phyloP scores from a whole-genome alignment of 192 early-diverging fungal species.

The Linnemannia zychae region DNA sequence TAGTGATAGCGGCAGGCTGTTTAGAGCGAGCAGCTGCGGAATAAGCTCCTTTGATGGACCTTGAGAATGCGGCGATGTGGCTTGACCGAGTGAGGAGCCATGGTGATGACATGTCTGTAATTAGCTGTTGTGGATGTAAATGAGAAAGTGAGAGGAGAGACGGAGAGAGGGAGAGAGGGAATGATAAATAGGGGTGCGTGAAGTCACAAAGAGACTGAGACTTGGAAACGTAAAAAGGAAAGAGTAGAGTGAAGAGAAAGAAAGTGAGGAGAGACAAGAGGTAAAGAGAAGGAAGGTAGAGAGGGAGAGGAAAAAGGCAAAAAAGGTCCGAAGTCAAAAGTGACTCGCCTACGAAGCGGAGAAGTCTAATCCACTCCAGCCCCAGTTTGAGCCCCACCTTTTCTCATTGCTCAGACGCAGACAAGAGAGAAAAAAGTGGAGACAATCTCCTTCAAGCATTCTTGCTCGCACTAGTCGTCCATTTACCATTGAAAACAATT shows the following conservation, averaged over 20 bases:
- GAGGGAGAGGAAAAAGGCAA: background rate
- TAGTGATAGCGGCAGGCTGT: background rate
- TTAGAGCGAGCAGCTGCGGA: slow-evolving; percentile 2
- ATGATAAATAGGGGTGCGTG: background rate
- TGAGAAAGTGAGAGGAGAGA: background rate
- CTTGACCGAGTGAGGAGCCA: slow-evolving; percentile 18
- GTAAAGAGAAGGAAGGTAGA: background rate
- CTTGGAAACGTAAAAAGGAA: too few species aligned
- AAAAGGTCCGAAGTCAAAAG: background rate
- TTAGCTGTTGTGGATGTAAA: background rate
- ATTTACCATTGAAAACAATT: background rate
- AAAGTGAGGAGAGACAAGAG: background rate
- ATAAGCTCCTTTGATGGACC: background rate
- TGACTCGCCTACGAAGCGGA: background rate
- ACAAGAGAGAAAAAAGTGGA: background rate
- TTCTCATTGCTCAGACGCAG: background rate
- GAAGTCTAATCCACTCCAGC: background rate
- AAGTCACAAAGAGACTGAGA: background rate
- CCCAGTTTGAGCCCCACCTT: background rate
- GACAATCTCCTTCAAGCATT: too few species aligned
- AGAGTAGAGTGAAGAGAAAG: background rate
- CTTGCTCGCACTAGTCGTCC: too few species aligned
- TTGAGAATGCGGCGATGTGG: slow-evolving; percentile 4
- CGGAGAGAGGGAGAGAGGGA: background rate
- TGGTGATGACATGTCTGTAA: slow-evolving; percentile 11